Conservation (phyloP, 352 stramenopile genomes). For the Blastocystis sp. region DNA sequence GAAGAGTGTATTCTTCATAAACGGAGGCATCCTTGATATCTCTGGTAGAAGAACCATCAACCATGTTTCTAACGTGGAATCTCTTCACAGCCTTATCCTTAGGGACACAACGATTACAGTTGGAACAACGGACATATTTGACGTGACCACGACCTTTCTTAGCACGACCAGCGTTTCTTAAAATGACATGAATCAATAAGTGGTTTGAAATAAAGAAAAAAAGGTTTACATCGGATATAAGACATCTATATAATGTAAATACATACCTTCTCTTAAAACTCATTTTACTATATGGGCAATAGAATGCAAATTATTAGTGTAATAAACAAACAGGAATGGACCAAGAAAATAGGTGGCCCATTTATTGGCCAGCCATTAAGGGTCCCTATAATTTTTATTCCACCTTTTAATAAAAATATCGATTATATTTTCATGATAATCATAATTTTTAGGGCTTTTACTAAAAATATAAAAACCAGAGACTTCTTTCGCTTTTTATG, state of each 20-base stretch:
- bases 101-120: slow-evolving; percentile 19
- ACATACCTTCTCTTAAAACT: slow-evolving; percentile 32
- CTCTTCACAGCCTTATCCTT: slow-evolving; percentile 71
- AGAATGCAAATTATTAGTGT: too few relatives aligned
- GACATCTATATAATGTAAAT: not conserved
- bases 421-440: too few relatives aligned
- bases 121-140: slow-evolving; percentile 22
- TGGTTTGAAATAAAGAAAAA: not conserved
- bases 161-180: slow-evolving; percentile 34
- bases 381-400: too few relatives aligned
- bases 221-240: too few relatives aligned
- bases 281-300: too few relatives aligned
- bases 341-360: too few relatives aligned
- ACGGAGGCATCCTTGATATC: slow-evolving; percentile 91
- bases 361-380: too few relatives aligned
- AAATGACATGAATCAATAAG: not conserved
- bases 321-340: too few relatives aligned
- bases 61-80: slow-evolving; percentile 56
- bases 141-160: slow-evolving; percentile 38
- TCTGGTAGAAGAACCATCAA: slow-evolving; percentile 83
- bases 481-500: too few relatives aligned
- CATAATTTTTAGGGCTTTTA: too few relatives aligned
- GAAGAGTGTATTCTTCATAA: slow-evolving; percentile 91
- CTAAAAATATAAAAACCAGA: too few relatives aligned
- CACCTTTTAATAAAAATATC: too few relatives aligned